Percentiles rank a stretch among this genome's conserved stretches.
These are phyloP conservation scores for Ophiostoma sp. DNA, from an alignment of 2,329 filamentous ascomycete genomes.

Conservation along the genomic window DNA sequence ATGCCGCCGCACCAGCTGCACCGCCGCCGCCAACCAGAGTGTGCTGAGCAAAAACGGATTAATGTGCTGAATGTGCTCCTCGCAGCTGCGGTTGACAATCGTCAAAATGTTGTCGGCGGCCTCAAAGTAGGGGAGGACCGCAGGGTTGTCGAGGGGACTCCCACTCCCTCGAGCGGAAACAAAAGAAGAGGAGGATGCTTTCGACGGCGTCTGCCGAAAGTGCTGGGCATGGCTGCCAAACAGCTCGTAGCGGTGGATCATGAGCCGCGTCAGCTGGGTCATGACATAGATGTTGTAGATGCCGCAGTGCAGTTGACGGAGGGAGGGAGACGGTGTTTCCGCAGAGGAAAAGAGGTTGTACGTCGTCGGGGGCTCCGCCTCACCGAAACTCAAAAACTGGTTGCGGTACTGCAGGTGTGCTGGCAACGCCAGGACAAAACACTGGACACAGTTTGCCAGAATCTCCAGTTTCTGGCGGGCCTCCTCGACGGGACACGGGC, in stretches of 20 bases:
- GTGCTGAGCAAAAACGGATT: slow-evolving; percentile 21
- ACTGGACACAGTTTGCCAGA: slow-evolving; percentile 19
- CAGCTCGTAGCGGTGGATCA: slow-evolving; percentile 21
- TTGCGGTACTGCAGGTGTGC: slow-evolving; percentile 16
- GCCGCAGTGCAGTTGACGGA: slow-evolving; percentile 19
- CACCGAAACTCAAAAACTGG: slow-evolving; percentile 16
- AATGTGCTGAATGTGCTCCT: slow-evolving; percentile 19
- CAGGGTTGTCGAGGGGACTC: background rate
- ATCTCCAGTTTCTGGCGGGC: slow-evolving; percentile 21
- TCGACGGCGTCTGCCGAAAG: background rate
- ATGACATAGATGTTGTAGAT: slow-evolving; percentile 24
- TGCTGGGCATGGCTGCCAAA: slow-evolving; percentile 7
- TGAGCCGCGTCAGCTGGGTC: slow-evolving; percentile 16
- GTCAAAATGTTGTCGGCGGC: slow-evolving; percentile 22
- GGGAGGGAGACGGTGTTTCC: background rate
- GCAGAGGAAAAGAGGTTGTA: background rate
- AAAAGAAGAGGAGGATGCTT: background rate
- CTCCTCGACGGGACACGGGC: slow-evolving; percentile 6
- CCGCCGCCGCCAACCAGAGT: slow-evolving; percentile 17
- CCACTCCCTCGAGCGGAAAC: background rate
- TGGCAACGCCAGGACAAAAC: slow-evolving; percentile 17
- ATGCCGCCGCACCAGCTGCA: slow-evolving; percentile 12
- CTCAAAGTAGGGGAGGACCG: slow-evolving; percentile 19
- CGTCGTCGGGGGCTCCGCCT: background rate
- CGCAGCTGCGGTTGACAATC: slow-evolving; percentile 22